Evolutionary conservation across 306 rosid genomes (phyloP).

Genomic region (Abrus precatorius): DNA sequence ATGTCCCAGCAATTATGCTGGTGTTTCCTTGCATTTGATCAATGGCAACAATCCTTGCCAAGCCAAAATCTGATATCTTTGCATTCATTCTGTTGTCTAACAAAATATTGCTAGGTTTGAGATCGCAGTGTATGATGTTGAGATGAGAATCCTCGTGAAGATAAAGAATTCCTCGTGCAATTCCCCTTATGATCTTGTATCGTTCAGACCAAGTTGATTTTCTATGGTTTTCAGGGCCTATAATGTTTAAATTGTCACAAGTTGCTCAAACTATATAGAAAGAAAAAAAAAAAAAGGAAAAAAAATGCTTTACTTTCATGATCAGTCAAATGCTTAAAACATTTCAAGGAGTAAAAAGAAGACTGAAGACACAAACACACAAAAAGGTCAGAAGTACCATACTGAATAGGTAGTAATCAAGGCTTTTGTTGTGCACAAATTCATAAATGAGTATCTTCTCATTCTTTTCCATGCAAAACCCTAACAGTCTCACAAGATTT

Average conservation of each 20-base stretch:
- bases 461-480: constrained; percentile 45
- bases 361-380: neutral
- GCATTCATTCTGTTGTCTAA: constrained; percentile 42
- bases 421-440: constrained; percentile 49
- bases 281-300: too few relatives aligned
- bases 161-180: neutral
- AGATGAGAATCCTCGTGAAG: constrained; percentile 48
- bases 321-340: neutral
- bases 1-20: constrained; percentile 51
- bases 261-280: neutral
- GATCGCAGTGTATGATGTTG: constrained; percentile 47
- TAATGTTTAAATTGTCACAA: constrained; percentile 1
- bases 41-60: constrained; percentile 47
- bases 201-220: constrained; percentile 45
- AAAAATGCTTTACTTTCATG: neutral
- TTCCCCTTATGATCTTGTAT: constrained; percentile 46
- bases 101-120: constrained; percentile 47
- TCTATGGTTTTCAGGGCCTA: constrained; percentile 27
- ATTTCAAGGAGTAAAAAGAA: neutral
- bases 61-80: constrained; percentile 51
- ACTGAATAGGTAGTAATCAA: constrained; percentile 49
- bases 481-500: constrained; percentile 48
- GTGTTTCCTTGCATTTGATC: constrained; percentile 51
- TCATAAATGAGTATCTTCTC: constrained; percentile 49
- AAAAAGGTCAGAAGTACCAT: constrained; percentile 31